phyloP scores from a whole-genome alignment of 1,139 yeast genomes.

The Hyphopichia khmerensis region DNA sequence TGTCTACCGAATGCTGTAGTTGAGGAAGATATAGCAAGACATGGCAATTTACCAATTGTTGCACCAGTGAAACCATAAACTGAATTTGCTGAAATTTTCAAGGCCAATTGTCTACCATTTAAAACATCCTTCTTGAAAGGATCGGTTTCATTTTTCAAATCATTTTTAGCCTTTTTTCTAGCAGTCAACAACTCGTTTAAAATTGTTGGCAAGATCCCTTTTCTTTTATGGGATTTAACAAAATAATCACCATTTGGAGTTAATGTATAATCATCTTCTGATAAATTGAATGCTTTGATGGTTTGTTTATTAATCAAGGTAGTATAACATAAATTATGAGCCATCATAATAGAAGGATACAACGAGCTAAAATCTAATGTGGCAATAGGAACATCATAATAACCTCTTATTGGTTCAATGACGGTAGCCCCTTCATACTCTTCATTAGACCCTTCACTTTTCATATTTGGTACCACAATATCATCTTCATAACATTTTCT shows the following conservation, averaged over 20 bases:
- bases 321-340: constrained; percentile 95
- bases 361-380: constrained; percentile 96
- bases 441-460: constrained; percentile 77
- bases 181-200: constrained; percentile 85
- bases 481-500: constrained; percentile 86
- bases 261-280: constrained; percentile 73
- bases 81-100: constrained; percentile 95
- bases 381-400: constrained; percentile 95
- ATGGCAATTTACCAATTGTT: constrained; percentile 93
- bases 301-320: constrained; percentile 73
- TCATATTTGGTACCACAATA: constrained; percentile 87
- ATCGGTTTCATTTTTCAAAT: constrained; percentile 87
- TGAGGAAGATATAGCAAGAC: constrained; percentile 93
- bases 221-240: constrained; percentile 67
- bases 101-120: constrained; percentile 95
- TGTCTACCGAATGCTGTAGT: constrained; percentile 95
- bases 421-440: constrained; percentile 99
- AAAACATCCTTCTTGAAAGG: constrained; percentile 91
- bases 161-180: constrained; percentile 89
- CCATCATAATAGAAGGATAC: constrained; percentile 99
- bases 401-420: constrained; percentile 93
- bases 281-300: constrained; percentile 61
- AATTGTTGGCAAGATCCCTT: constrained; percentile 91
- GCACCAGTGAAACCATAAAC: constrained; percentile 99
- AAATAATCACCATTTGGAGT: constrained; percentile 95